Base-by-base conservation (phyloP, 129 eudicot genomes). In the Centella asiatica region DNA sequence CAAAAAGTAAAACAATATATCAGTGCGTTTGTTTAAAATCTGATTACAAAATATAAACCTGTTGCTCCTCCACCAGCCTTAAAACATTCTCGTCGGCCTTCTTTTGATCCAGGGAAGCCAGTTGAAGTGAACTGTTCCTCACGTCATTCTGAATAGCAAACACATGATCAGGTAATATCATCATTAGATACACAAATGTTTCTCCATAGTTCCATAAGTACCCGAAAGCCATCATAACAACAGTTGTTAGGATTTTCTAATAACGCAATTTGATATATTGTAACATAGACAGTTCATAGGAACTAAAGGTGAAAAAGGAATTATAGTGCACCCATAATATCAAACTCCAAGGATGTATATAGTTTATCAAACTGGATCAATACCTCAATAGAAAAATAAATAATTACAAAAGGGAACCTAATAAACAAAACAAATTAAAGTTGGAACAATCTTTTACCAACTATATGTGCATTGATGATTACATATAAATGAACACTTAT, bases 61-160 rank as follows among this genome's bases (percentile, higher is more conserved):
- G 69, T 7, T 67, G 77, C 22, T 77, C 71, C 33, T 77, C 77
- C 18, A 68, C 71, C 66, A 77, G 24, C 27, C 45, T 62, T 61
- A 77, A 18, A 20, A 77, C 62, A 24, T 77, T 71, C 40, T 67
- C 74, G 45, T 77, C 64, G n/a, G 66, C 74, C 54, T 65, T 77
- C 57, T 39, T 67, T 59, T 61, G 77, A 62, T 71, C 71, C 62
- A 17, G 14, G 8, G 61, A 26, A 19, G 68, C 63, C 24, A 44
- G 13, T 19, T 55, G 33, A 63, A 65, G 69, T 33, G 69, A 59
- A 50, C 72, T 45, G n/a, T 65, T 68, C 68, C 34, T 27, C 22
- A 19, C 50, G 37, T 48, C 75, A 59, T 78, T 56, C 78, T 69
- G 53, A 32, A n/a, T n/a, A n/a, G n/a, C n/a, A 3, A 33, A 57